phyloP scores from a whole-genome alignment of 352 stramenopile genomes.

The Phytophthora pistaciae region DNA sequence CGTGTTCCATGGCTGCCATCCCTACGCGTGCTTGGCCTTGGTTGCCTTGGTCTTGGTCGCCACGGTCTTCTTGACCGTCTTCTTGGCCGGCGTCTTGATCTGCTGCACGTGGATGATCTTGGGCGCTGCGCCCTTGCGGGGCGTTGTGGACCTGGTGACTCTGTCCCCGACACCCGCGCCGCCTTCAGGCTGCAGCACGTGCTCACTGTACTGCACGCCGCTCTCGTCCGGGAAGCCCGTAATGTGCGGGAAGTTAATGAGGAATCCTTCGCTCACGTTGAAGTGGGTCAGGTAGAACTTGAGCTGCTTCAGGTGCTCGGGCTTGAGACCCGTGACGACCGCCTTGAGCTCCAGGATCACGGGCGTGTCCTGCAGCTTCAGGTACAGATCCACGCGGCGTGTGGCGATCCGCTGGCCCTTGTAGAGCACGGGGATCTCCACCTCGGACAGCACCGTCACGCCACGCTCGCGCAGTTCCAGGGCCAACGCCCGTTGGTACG shows the following conservation, averaged over 20 bases:
- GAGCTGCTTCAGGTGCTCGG: constrained; percentile 42
- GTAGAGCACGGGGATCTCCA: constrained; percentile 45
- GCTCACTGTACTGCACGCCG: constrained; percentile 14
- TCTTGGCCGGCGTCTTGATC: constrained; percentile 3
- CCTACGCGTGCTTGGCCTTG: constrained; percentile 5
- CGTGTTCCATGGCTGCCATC: background rate
- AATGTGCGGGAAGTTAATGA: constrained; percentile 55
- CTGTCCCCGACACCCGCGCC: constrained; percentile 27
- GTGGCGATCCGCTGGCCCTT: constrained; percentile 38
- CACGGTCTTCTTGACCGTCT: background rate
- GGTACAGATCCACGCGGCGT: constrained; percentile 42
- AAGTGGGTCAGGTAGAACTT: constrained; percentile 56
- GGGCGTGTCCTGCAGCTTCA: constrained; percentile 30
- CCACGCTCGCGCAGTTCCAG: constrained; percentile 35
- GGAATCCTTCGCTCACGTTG: constrained; percentile 36
- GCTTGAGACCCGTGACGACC: constrained; percentile 23
- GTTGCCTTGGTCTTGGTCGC: background rate
- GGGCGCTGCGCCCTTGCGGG: constrained; percentile 16
- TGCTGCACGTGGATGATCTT: constrained; percentile 30
- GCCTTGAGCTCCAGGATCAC: constrained; percentile 55
- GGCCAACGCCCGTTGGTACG: constrained; percentile 47
- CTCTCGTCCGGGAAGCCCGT: constrained; percentile 42
- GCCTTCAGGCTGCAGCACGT: constrained; percentile 28
- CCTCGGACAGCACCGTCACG: constrained; percentile 35
- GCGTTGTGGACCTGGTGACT: constrained; percentile 18